These are phyloP conservation scores for Raphidocelis subcapitata DNA, from an alignment of 139 green algal genomes.

Conservation along the genomic window DNA sequence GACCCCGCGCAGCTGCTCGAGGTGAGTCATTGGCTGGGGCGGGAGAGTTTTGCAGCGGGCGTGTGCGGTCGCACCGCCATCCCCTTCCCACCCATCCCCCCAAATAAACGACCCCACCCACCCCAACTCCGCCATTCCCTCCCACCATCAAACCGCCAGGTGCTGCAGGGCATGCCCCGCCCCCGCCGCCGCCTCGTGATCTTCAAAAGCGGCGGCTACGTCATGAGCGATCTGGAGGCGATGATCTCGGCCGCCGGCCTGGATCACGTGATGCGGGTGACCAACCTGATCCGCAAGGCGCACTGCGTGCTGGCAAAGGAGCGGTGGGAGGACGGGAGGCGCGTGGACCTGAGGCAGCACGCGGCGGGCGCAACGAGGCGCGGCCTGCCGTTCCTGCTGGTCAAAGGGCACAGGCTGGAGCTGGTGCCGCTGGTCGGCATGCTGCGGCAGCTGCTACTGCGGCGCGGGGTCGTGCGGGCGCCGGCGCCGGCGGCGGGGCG, in stretches of 20 bases:
- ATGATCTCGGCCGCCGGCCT: background rate
- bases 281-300: slow-evolving; percentile 7
- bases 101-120: too few species aligned
- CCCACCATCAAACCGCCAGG: background rate
- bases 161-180: background rate
- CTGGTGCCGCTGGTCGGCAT: too few species aligned
- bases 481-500: too few species aligned
- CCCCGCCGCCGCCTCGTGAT: background rate
- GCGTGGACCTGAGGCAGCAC: background rate
- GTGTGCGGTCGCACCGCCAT: too few species aligned
- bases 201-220: background rate
- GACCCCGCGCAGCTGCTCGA: too few species aligned
- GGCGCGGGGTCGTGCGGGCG: too few species aligned
- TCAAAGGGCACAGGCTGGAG: background rate
- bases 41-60: too few species aligned
- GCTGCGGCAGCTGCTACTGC: too few species aligned
- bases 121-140: background rate
- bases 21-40: too few species aligned
- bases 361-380: background rate
- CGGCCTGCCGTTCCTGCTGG: background rate
- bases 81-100: too few species aligned
- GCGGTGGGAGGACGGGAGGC: background rate
- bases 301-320: slow-evolving; percentile 4
- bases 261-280: background rate
- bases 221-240: background rate